Conservation (phyloP, 1,284 basidiomycete genomes). For the Ganoderma meredithae region DNA sequence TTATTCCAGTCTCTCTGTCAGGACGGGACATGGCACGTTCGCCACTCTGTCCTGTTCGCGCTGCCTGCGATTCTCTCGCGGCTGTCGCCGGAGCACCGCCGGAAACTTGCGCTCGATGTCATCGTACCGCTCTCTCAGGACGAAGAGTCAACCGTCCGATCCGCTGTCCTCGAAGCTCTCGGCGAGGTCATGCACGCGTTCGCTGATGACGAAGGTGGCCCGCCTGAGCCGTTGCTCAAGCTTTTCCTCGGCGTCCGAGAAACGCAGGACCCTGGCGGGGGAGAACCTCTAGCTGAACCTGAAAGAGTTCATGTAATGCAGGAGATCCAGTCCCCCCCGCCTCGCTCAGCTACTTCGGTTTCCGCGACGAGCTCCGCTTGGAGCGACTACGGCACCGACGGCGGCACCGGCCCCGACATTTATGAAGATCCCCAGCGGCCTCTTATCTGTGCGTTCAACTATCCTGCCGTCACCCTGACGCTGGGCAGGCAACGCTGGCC, state of each 20-base stretch:
- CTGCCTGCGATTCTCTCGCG: constrained; percentile 83
- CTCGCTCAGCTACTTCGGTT: constrained; percentile 23
- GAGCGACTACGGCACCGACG: constrained; percentile 38
- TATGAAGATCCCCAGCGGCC: constrained; percentile 73
- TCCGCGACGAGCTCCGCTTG: constrained; percentile 33
- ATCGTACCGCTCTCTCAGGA: constrained; percentile 74
- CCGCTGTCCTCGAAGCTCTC: constrained; percentile 87
- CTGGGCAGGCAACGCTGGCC: constrained; percentile 82
- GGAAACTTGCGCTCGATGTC: constrained; percentile 68
- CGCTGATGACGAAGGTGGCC: constrained; percentile 68
- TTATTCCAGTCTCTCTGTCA: constrained; percentile 76
- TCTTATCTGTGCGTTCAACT: constrained; percentile 93
- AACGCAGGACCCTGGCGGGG: constrained; percentile 31
- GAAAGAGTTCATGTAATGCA: constrained; percentile 2
- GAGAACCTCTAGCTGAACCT: not conserved
- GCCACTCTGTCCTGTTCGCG: constrained; percentile 89
- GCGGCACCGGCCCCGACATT: constrained; percentile 34
- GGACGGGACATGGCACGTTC: constrained; percentile 86
- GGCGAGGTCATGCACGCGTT: constrained; percentile 95
- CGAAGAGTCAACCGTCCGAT: constrained; percentile 75
- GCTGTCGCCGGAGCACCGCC: constrained; percentile 61
- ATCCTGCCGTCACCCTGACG: constrained; percentile 90
- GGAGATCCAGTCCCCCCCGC: constrained; percentile 9
- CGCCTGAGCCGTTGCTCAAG: constrained; percentile 81
- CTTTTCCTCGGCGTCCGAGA: constrained; percentile 57